phyloP scores from a whole-genome alignment of 2,329 filamentous ascomycete species.

The Nemania diffusa region DNA sequence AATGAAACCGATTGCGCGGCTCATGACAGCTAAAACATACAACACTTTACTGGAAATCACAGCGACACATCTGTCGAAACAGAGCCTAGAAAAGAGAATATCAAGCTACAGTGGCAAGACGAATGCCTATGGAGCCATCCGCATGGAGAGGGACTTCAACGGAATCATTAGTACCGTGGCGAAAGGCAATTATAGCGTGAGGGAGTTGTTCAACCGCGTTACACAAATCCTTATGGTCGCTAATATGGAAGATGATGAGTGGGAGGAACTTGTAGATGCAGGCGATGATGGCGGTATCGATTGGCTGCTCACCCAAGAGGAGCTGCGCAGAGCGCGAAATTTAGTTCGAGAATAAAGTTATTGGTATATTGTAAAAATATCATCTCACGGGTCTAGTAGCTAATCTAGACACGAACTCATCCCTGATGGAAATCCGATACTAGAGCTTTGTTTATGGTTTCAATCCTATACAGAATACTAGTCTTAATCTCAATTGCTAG shows the following conservation, averaged over 20 bases:
- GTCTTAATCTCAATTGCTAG: too few species aligned
- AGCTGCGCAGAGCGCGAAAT: slow-evolving; percentile 70
- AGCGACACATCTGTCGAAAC: slow-evolving; percentile 75
- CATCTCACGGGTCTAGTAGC: not conserved
- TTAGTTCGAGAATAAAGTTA: slow-evolving; percentile 58
- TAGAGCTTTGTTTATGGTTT: not conserved
- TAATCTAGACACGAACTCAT: not conserved
- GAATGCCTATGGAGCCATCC: slow-evolving; percentile 77
- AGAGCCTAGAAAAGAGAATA: slow-evolving; percentile 85
- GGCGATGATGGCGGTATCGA: slow-evolving; percentile 66
- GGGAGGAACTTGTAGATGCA: slow-evolving; percentile 69
- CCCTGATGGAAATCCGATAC: not conserved
- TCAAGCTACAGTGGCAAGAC: slow-evolving; percentile 82
- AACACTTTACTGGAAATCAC: slow-evolving; percentile 79
- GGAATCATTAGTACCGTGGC: slow-evolving; percentile 71
- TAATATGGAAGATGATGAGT: slow-evolving; percentile 86
- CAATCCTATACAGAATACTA: too few species aligned
- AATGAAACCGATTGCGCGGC: slow-evolving; percentile 82
- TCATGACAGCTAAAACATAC: slow-evolving; percentile 83
- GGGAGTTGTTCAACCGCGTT: slow-evolving; percentile 74
- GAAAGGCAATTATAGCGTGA: slow-evolving; percentile 71
- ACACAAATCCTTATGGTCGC: slow-evolving; percentile 77
- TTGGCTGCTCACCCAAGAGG: slow-evolving; percentile 70
- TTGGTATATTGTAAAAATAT: slow-evolving; percentile 16
- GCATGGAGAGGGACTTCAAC: slow-evolving; percentile 77